Evolutionary conservation across 441 rosid species (phyloP), one percentile per base, ranked within the genome.

Genomic region (Viola pubescens): DNA sequence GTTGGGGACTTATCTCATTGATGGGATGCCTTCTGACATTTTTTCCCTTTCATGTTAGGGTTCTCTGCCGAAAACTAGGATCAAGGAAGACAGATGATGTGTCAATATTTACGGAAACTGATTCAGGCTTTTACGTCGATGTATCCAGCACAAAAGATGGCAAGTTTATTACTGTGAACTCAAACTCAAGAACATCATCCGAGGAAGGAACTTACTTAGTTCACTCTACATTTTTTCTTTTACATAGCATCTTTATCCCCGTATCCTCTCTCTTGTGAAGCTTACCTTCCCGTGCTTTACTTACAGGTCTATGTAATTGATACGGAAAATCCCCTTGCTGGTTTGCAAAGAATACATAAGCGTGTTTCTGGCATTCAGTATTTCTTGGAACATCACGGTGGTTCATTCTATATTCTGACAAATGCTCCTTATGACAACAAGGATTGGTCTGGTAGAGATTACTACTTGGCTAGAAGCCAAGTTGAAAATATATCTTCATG

Each of bases 111-210:
- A 67, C 73, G 0, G 95, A 91, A 79, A 79, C 39, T 45, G 87
- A 85, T 72, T 68, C 88, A n/a, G 75, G 85, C 66, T 89, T 79
- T 66, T 89, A 94, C 73, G 94, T 91, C 62, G 98, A 91, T 75
- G 79, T 89, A 73, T 81, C 98, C 49, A 78, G 82, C 62, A 91
- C 95, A 9, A 91, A 91, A 85, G 96, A 89, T 70, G 98, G 94
- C 79, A 87, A 87, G 83, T 88, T 88, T 69, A 84, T 89, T 42
- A 85, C 98, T 59, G 83, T 91, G 76, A 91, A 91, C 79, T 91
- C 98, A 41, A 89, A 89, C 70, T 84, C 95, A 58, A 87, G 98
- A 81, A 82, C 91, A 63, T 91, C 95, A 67, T 91, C 98, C 4
- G 94, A 88, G 98, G 96, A 88, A 85, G 81, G 88, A 70, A 79